These are phyloP conservation scores for Xylariaceae sp. DNA, from an alignment of 2,329 filamentous ascomycete genomes.

Conservation along the genomic window DNA sequence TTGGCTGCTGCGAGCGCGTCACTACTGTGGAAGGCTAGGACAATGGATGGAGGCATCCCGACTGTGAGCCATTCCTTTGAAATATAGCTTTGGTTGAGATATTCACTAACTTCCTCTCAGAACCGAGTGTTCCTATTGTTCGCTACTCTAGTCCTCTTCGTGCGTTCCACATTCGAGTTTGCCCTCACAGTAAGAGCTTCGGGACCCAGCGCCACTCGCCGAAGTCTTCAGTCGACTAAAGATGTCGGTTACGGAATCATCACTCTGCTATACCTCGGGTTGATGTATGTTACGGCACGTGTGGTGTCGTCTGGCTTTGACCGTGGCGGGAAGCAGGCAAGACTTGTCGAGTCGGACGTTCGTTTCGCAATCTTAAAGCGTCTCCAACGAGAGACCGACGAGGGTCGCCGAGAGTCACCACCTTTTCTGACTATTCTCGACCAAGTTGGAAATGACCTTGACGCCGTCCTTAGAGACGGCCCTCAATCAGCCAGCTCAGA, in stretches of 20 bases:
- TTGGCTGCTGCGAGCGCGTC: no score
- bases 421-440: neutral
- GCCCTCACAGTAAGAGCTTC: neutral
- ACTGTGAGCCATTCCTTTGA: no score
- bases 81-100: no score
- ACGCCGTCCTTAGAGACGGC: neutral
- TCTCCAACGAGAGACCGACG: neutral
- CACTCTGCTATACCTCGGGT: neutral
- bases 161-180: neutral
- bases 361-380: neutral
- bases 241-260: neutral
- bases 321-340: no score
- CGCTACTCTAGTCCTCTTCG: neutral
- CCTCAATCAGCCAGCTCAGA: neutral
- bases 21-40: no score
- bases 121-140: no score
- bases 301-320: neutral
- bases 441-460: neutral
- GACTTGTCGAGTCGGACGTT: no score
- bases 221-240: neutral
- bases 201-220: neutral
- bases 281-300: neutral
- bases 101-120: no score
- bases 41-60: no score
- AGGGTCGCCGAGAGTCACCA: neutral